Evolutionary conservation across 257 asterid species (phyloP).

Genomic region (Scutellaria galericulata): DNA sequence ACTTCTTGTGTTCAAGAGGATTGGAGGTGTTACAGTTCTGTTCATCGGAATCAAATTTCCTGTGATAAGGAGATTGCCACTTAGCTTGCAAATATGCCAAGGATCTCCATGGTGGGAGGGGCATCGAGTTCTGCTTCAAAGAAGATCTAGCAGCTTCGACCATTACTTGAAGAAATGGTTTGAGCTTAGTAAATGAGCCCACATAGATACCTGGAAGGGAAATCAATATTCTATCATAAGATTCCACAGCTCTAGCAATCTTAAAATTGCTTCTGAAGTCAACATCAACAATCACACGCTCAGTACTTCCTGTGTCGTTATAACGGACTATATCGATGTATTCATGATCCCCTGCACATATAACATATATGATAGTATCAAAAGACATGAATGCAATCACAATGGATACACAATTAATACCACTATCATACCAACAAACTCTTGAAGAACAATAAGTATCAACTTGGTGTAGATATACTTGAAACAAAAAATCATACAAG

Average conservation of each 20-base stretch:
- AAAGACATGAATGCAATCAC: not conserved
- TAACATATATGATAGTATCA: not conserved
- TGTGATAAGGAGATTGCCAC: constrained; percentile 62
- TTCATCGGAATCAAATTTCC: constrained; percentile 44
- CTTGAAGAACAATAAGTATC: too few species aligned
- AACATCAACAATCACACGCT: constrained; percentile 61
- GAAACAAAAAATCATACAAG: too few species aligned
- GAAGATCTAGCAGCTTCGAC: constrained; percentile 79
- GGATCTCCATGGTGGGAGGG: constrained; percentile 85
- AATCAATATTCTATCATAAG: constrained; percentile 60
- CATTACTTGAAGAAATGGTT: constrained; percentile 70
- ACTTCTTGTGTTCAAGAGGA: constrained; percentile 50
- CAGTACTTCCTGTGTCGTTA: constrained; percentile 45
- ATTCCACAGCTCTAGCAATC: constrained; percentile 83
- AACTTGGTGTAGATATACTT: too few species aligned
- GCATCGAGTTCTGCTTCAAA: constrained; percentile 80
- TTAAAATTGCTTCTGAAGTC: constrained; percentile 82
- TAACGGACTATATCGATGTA: constrained; percentile 59
- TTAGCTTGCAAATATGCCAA: constrained; percentile 65
- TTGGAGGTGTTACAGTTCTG: not conserved
- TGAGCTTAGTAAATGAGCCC: constrained; percentile 60
- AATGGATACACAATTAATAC: too few species aligned
- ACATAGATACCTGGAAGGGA: constrained; percentile 70
- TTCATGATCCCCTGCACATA: constrained; percentile 69
- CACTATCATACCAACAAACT: too few species aligned